A percentile compares a stretch with the other conserved stretches of the same genome.
phyloP scores from a whole-genome alignment of 306 rosid genomes.

The Purshia tridentata region DNA sequence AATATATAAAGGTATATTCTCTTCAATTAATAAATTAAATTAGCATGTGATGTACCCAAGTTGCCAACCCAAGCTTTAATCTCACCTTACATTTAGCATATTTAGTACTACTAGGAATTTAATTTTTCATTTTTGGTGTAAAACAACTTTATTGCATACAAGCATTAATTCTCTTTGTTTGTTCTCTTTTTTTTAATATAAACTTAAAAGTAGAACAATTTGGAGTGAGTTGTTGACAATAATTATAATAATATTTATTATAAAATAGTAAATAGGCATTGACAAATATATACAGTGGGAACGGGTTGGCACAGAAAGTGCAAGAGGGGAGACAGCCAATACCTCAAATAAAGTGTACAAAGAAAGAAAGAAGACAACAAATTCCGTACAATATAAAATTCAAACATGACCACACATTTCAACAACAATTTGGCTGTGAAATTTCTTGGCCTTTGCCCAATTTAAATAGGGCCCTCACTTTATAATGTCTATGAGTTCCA shows the following conservation, averaged over 20 bases:
- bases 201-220: neutral
- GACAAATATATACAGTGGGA: neutral
- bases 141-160: slow-evolving; percentile 2
- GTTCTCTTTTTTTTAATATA: neutral
- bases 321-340: neutral
- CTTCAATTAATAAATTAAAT: too few species aligned
- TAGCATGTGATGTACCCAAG: too few species aligned
- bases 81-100: neutral
- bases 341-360: neutral
- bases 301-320: neutral
- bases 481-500: too few species aligned
- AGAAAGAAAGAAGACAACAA: neutral
- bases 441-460: too few species aligned
- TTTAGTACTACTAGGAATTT: neutral
- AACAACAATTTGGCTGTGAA: neutral
- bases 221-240: slow-evolving; percentile 14
- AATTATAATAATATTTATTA: neutral
- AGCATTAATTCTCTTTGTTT: neutral
- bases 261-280: neutral
- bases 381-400: neutral
- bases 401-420: neutral
- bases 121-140: neutral
- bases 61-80: neutral
- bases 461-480: too few species aligned
- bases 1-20: too few species aligned